Evolutionary conservation across 2,329 filamentous ascomycete species (phyloP), one percentile per base, ranked within the genome.

Genomic region (Aspergillus sp.): DNA sequence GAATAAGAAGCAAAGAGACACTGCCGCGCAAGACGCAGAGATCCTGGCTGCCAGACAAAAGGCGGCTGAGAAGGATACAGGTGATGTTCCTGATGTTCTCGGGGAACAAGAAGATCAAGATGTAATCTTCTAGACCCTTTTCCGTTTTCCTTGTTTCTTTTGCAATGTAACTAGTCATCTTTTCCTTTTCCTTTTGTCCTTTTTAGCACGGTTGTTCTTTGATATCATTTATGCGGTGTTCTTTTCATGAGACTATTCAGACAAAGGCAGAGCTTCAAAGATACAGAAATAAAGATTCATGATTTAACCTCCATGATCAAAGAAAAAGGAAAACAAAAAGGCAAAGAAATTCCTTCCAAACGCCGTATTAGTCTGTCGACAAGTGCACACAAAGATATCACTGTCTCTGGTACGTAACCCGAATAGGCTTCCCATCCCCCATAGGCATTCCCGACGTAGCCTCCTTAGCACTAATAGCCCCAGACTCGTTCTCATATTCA

Each of bases 351-450:
- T 55, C 57, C 53, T 57, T 51, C 62, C 58, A 52, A 64, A 66
- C 61, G 62, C 64, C 60, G 54, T 44, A 55, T 41, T 41, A 41
- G 37, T 22, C 20, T 43, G 41, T 43, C 49, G 48, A 53, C 50
- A 43, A 53, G 46, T 50, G 57, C 33, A 47, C 25, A 33, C 43
- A 48, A 49, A 22, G 10, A 27, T 10, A 46, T 67, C 78, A 95
- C 74, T 95, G 88, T 63, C 90, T 80, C 74, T 97, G 93, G 78
- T 95, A 98, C 12, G 93, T 96, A 55, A 98, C 90, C 74, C 93
- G 94, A 68, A 98, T 88, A 6, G 82, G 76, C 72, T 89, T 88
- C 56, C 80, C 80, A 15, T 83, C 83, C 46, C 85, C 86, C 58
- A 98, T 74, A 20, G 81, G 76, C 82, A 93, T 90, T 19, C 89